A percentile compares a stretch with the other conserved stretches of the same genome.
Evolutionary conservation across 371 early-diverging fungal species (phyloP).

Genomic region (Lichtheimia hyalospora): DNA sequence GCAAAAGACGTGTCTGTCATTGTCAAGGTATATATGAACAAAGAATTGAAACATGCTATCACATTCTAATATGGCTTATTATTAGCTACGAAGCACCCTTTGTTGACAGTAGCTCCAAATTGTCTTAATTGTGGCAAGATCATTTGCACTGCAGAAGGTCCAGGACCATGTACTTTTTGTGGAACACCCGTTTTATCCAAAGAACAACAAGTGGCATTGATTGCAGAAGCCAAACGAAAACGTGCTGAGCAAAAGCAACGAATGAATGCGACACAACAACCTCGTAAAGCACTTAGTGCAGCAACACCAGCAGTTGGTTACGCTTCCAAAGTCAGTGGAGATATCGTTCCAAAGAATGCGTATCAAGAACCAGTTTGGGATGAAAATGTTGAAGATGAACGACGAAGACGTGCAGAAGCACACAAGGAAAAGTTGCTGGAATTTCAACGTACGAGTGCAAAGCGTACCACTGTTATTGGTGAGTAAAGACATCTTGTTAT

Average conservation of each 20-base stretch:
- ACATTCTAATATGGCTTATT: neutral
- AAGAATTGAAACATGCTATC: no score
- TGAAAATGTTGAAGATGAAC: slow-evolving; percentile 48
- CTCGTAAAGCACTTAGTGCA: slow-evolving; percentile 13
- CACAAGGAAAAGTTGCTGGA: slow-evolving; percentile 79
- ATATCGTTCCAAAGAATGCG: slow-evolving; percentile 11
- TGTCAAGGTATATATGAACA: slow-evolving; percentile 33
- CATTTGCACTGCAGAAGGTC: slow-evolving; percentile 80
- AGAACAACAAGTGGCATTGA: slow-evolving; percentile 64
- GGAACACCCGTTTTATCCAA: slow-evolving; percentile 70
- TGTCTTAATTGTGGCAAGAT: slow-evolving; percentile 90
- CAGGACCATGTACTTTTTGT: slow-evolving; percentile 86
- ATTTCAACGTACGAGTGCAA: slow-evolving; percentile 78
- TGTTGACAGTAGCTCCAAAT: slow-evolving; percentile 78
- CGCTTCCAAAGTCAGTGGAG: slow-evolving; percentile 38
- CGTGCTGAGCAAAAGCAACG: slow-evolving; percentile 31
- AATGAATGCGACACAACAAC: slow-evolving; percentile 28
- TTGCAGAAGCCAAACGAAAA: slow-evolving; percentile 46
- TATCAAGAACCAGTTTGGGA: slow-evolving; percentile 12
- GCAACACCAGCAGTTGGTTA: slow-evolving; percentile 40
- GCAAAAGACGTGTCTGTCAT: slow-evolving; percentile 38
- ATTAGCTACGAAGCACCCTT: slow-evolving; percentile 74
- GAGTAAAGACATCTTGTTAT: slow-evolving; percentile 1
- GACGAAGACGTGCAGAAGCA: slow-evolving; percentile 60
- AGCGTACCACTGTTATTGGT: slow-evolving; percentile 75